These are phyloP conservation scores for Prunus mongolica DNA, from an alignment of 306 rosid species.

Conservation along the genomic window DNA sequence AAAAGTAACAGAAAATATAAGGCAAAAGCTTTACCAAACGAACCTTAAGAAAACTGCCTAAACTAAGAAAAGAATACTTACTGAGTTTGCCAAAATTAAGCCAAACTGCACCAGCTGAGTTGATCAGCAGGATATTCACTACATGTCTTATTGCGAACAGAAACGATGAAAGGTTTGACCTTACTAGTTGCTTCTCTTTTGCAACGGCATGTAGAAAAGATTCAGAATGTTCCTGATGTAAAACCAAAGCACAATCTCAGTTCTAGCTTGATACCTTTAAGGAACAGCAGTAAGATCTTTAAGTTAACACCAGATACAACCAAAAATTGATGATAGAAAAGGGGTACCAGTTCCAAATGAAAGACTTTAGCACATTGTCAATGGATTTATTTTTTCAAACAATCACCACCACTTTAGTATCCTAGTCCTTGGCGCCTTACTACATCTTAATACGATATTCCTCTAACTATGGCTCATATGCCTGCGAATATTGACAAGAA, in stretches of 20 bases:
- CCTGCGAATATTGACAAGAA: not conserved
- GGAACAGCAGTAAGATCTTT: not conserved
- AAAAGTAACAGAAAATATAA: not conserved
- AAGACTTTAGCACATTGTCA: not conserved
- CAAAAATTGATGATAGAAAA: not conserved
- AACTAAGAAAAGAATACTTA: constrained; percentile 69
- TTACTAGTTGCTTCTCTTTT: constrained; percentile 73
- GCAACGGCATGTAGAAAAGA: constrained; percentile 92
- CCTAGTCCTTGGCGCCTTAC: not conserved
- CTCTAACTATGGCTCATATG: not conserved
- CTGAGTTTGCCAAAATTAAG: constrained; percentile 80
- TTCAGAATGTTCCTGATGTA: constrained; percentile 83
- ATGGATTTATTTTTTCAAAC: not conserved
- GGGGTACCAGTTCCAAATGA: constrained; percentile 1
- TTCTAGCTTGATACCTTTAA: not conserved
- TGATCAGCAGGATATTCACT: constrained; percentile 67
- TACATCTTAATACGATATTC: not conserved
- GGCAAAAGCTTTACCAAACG: not conserved
- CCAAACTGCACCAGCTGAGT: constrained; percentile 78
- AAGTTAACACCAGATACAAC: not conserved
- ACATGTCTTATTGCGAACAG: constrained; percentile 71
- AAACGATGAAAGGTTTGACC: constrained; percentile 72
- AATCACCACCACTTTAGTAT: not conserved
- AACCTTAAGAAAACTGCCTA: not conserved
- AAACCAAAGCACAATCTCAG: constrained; percentile 16